A percentile compares a stretch with the other conserved stretches of the same genome.
These are phyloP conservation scores for Termitomyces heimii DNA, from an alignment of 768 basidiomycete genomes.

Conservation along the genomic window DNA sequence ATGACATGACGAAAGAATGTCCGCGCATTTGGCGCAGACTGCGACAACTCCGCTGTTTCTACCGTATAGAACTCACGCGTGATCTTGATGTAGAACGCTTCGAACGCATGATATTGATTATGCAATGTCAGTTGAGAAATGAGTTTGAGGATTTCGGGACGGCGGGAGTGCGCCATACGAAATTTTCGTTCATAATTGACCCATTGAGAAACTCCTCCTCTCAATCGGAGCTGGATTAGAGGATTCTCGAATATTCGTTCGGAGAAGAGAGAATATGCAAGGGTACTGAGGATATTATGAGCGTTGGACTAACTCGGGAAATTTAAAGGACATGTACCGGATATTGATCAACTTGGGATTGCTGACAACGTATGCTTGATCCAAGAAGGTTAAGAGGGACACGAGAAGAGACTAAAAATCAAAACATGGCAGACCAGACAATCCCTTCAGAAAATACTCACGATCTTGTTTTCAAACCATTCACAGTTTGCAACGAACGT, in stretches of 20 bases:
- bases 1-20: slow-evolving; percentile 48
- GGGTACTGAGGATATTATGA: slow-evolving; percentile 30
- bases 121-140: slow-evolving; percentile 52
- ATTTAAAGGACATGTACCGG: slow-evolving; percentile 30
- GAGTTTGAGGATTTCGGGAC: slow-evolving; percentile 41
- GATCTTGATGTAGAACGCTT: slow-evolving; percentile 44
- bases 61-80: slow-evolving; percentile 47
- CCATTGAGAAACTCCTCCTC: slow-evolving; percentile 43
- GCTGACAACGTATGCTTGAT: slow-evolving; percentile 54
- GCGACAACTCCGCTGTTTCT: slow-evolving; percentile 38
- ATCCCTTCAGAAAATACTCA: slow-evolving; percentile 26
- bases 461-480: slow-evolving; percentile 64
- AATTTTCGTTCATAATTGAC: slow-evolving; percentile 46
- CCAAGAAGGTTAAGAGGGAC: slow-evolving; percentile 65
- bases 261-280: slow-evolving; percentile 53
- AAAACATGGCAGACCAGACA: background rate
- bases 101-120: slow-evolving; percentile 54
- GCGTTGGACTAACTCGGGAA: background rate
- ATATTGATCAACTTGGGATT: slow-evolving; percentile 33
- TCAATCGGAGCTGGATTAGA: slow-evolving; percentile 36
- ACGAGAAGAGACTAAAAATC: slow-evolving; percentile 44
- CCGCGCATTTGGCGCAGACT: slow-evolving; percentile 35
- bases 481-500: slow-evolving; percentile 49
- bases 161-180: slow-evolving; percentile 30
- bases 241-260: slow-evolving; percentile 44